Evolutionary conservation across 371 early-diverging fungal genomes (phyloP).

Genomic region (Batkoa obscura): DNA sequence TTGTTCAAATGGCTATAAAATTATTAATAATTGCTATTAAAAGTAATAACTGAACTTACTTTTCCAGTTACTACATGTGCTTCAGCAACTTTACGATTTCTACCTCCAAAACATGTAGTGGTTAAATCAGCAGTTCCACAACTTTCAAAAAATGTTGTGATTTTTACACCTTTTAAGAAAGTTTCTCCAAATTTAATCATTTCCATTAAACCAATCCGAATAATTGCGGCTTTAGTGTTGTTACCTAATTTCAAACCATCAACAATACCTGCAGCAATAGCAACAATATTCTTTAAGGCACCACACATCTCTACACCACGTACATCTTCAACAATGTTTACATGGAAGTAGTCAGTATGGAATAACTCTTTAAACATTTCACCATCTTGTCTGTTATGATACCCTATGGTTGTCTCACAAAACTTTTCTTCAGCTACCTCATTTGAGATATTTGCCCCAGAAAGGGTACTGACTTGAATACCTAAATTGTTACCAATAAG

Average conservation of each 20-base stretch:
- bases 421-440: conserved; percentile 90
- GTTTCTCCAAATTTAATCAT: conserved; percentile 82
- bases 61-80: conserved; percentile 75
- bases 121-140: conserved; percentile 89
- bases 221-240: conserved; percentile 97
- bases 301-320: conserved; percentile 94
- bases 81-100: conserved; percentile 89
- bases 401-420: conserved; percentile 93
- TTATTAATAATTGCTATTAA: not conserved
- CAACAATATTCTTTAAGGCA: conserved; percentile 96
- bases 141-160: conserved; percentile 86
- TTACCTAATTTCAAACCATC: conserved; percentile 57
- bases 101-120: conserved; percentile 91
- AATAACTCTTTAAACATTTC: conserved; percentile 60
- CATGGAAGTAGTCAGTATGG: conserved; percentile 71
- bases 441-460: conserved; percentile 98
- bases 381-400: conserved; percentile 39
- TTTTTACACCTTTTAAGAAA: conserved; percentile 56
- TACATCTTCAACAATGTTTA: conserved; percentile 67
- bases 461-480: conserved; percentile 66
- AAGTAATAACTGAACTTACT: conserved; percentile 8
- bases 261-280: conserved; percentile 91
- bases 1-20: conserved; percentile 44
- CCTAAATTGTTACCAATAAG: conserved; percentile 57
- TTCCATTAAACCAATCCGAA: conserved; percentile 89